Evolutionary conservation across 495 filamentous ascomycete species (phyloP).

Genomic region (Pseudotulostoma volvatum): DNA sequence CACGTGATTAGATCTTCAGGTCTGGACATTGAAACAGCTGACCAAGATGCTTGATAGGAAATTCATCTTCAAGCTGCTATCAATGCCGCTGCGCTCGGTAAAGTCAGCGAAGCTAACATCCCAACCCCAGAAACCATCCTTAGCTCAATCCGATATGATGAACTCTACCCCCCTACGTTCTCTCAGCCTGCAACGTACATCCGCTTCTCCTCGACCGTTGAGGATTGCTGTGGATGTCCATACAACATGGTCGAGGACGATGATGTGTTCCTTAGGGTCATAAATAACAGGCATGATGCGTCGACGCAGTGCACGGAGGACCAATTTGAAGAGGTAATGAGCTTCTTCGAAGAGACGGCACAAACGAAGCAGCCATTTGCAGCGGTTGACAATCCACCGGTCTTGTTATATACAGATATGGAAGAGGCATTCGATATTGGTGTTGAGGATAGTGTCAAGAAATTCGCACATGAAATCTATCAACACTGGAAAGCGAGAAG

Average conservation of each 20-base stretch:
- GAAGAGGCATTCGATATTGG: conserved; percentile 57
- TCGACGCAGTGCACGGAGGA: conserved; percentile 60
- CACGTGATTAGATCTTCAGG: no score
- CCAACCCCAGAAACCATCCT: conserved; percentile 71
- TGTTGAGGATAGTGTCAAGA: conserved; percentile 45
- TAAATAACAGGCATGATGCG: conserved; percentile 59
- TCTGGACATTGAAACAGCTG: no score
- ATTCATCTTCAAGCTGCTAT: conserved; percentile 94
- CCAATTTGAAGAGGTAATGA: conserved; percentile 87
- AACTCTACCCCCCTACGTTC: conserved; percentile 65
- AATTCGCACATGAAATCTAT: conserved; percentile 75
- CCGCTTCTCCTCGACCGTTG: conserved; percentile 93
- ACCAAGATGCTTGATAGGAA: no score
- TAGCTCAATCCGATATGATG: conserved; percentile 67
- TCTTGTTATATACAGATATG: conserved; percentile 67
- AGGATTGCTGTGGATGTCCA: conserved; percentile 71
- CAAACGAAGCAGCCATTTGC: conserved; percentile 71
- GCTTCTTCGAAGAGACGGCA: conserved; percentile 80
- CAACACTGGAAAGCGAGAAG: conserved; percentile 74
- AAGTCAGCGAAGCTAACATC: conserved; percentile 58
- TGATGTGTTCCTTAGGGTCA: conserved; percentile 62
- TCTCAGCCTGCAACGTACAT: conserved; percentile 83
- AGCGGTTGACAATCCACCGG: conserved; percentile 66
- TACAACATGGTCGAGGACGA: conserved; percentile 93
- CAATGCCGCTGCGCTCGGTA: conserved; percentile 56